Evolutionary conservation across 768 basidiomycete genomes (phyloP).

Genomic region (Pleurotus sapidus): DNA sequence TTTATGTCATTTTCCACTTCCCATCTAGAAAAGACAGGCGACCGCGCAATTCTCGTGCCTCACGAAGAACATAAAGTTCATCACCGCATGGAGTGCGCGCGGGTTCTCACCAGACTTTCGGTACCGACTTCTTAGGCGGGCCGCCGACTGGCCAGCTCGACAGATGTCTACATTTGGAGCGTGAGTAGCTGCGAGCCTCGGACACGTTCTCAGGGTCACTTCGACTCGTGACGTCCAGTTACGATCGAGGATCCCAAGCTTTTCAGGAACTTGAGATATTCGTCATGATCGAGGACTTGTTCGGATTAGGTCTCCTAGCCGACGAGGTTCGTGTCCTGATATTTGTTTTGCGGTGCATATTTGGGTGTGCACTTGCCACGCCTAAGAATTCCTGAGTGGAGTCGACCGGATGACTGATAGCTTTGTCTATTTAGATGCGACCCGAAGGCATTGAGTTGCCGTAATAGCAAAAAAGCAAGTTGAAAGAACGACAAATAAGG

Average conservation of each 20-base stretch:
- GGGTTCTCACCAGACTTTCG: constrained; percentile 19
- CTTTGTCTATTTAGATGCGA: background rate
- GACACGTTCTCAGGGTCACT: constrained; percentile 27
- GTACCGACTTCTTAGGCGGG: constrained; percentile 32
- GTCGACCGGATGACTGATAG: constrained; percentile 2
- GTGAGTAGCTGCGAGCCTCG: constrained; percentile 28
- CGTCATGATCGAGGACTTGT: constrained; percentile 33
- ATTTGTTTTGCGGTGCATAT: background rate
- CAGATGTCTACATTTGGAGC: constrained; percentile 15
- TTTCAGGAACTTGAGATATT: constrained; percentile 27
- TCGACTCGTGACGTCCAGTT: constrained; percentile 28
- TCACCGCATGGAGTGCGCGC: constrained; percentile 19
- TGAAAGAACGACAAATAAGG: constrained; percentile 8
- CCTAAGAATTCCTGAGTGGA: constrained; percentile 7
- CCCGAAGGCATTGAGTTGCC: constrained; percentile 5
- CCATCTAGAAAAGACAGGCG: background rate
- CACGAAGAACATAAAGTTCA: constrained; percentile 17
- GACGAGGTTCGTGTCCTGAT: background rate
- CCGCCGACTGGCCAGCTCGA: constrained; percentile 10
- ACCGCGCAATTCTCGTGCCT: constrained; percentile 7
- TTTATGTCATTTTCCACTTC: constrained; percentile 1
- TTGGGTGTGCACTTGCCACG: background rate
- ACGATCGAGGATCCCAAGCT: constrained; percentile 29
- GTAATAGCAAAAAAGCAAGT: background rate
- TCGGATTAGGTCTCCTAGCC: constrained; percentile 3